phyloP scores from a whole-genome alignment of 2,329 filamentous ascomycete genomes.

The Penicillium frequentans region DNA sequence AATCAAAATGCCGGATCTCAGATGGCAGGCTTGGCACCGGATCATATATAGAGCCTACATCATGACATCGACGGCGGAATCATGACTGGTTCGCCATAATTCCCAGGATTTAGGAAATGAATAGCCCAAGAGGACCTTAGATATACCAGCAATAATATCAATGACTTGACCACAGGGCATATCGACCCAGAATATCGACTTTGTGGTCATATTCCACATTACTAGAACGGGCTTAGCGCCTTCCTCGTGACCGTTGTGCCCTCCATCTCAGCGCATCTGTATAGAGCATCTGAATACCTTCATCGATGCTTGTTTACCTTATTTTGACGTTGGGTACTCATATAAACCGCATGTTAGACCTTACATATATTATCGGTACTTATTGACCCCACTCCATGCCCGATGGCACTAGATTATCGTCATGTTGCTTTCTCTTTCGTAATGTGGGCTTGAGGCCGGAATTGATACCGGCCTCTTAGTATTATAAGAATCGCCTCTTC shows the following conservation, averaged over 20 bases:
- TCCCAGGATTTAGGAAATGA: background rate
- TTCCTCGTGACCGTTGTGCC: slow-evolving; percentile 31
- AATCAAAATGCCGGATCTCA: slow-evolving; percentile 17
- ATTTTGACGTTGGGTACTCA: background rate
- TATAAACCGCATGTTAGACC: background rate
- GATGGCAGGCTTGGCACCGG: slow-evolving; percentile 19
- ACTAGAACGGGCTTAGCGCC: slow-evolving; percentile 26
- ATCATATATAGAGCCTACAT: slow-evolving; percentile 22
- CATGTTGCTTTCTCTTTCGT: slow-evolving; percentile 34
- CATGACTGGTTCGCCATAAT: background rate
- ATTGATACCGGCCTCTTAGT: slow-evolving; percentile 47
- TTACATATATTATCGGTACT: background rate
- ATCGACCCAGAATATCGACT: background rate
- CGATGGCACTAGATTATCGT: slow-evolving; percentile 27
- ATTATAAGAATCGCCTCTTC: slow-evolving; percentile 43
- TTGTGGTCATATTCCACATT: background rate
- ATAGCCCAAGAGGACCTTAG: background rate
- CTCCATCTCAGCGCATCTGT: slow-evolving; percentile 27
- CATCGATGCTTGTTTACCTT: slow-evolving; percentile 8
- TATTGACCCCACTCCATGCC: slow-evolving; percentile 8
- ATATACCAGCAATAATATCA: background rate
- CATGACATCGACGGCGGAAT: slow-evolving; percentile 11
- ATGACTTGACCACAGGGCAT: background rate
- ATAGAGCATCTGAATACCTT: slow-evolving; percentile 25
- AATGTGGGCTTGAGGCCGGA: slow-evolving; percentile 44